A percentile compares a stretch with the other conserved stretches of the same genome.
These are phyloP conservation scores for Umbelopsis isabellina DNA, from an alignment of 192 early-diverging fungal species.

Conservation along the genomic window DNA sequence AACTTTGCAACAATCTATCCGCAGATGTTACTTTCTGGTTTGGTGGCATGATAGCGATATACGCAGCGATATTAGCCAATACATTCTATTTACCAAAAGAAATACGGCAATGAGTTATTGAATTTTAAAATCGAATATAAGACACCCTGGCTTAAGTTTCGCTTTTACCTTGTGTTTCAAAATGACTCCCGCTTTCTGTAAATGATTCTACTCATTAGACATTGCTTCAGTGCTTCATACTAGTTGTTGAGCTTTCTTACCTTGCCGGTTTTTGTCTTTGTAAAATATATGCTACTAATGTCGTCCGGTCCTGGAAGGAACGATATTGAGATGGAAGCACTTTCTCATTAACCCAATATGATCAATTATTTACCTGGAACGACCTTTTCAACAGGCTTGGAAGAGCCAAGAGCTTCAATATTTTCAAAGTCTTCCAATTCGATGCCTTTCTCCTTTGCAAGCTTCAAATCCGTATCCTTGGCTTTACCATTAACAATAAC, in stretches of 20 bases:
- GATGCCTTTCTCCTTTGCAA: conserved; percentile 18
- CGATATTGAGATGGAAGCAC: too few species aligned
- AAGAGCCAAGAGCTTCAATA: conserved; percentile 13
- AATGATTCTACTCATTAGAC: neutral
- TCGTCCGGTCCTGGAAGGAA: conserved; percentile 28
- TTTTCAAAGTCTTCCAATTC: conserved; percentile 27
- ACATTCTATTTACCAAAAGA: conserved; percentile 25
- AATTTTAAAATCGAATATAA: neutral
- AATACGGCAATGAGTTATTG: neutral
- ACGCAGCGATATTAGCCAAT: conserved; percentile 40
- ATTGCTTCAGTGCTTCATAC: neutral
- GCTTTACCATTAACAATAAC: conserved; percentile 31
- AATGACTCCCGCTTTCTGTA: conserved; percentile 30
- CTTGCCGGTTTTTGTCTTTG: conserved; percentile 11
- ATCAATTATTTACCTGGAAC: conserved; percentile 23
- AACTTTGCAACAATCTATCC: conserved; percentile 40
- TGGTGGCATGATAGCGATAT: conserved; percentile 35
- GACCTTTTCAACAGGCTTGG: conserved; percentile 15
- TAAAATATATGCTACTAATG: conserved; percentile 32
- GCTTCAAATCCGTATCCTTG: conserved; percentile 1
- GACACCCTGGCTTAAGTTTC: neutral
- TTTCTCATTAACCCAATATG: neutral
- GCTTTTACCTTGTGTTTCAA: conserved; percentile 42
- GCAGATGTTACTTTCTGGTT: conserved; percentile 32
- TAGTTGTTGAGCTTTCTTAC: conserved; percentile 3